Evolutionary conservation across 257 asterid genomes (phyloP).

Genomic region (Euphrasia confusa): DNA sequence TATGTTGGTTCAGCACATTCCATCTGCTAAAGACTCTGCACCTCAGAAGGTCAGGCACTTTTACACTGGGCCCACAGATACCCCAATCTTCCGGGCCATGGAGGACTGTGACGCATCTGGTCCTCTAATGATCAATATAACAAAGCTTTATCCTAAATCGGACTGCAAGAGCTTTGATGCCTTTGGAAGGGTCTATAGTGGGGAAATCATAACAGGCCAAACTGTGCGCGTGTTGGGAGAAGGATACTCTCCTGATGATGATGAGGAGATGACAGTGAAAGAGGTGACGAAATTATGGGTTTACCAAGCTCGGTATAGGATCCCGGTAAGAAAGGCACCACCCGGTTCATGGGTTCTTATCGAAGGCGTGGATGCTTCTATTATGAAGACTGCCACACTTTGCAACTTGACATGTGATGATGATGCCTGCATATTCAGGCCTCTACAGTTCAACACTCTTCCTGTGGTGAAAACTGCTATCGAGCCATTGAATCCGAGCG

Average conservation of each 20-base stretch:
- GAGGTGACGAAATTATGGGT: constrained; percentile 95
- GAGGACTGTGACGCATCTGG: constrained; percentile 78
- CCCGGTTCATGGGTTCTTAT: constrained; percentile 99
- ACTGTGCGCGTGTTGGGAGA: constrained; percentile 86
- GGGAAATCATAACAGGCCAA: constrained; percentile 88
- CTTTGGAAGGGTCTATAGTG: constrained; percentile 94
- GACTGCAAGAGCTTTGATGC: constrained; percentile 82
- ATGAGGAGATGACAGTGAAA: constrained; percentile 95
- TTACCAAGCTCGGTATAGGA: constrained; percentile 96
- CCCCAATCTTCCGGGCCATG: constrained; percentile 73
- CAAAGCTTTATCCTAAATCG: constrained; percentile 88
- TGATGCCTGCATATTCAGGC: constrained; percentile 81
- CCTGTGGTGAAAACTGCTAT: constrained; percentile 98
- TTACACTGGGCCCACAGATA: constrained; percentile 81
- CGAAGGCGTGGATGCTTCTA: constrained; percentile 99
- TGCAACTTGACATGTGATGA: constrained; percentile 77
- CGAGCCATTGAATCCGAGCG: constrained; percentile 95
- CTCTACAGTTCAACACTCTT: constrained; percentile 94
- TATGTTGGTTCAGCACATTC: constrained; percentile 93
- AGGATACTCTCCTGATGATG: constrained; percentile 98
- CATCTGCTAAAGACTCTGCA: constrained; percentile 92
- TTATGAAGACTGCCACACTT: constrained; percentile 95
- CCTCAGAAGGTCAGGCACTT: constrained; percentile 78
- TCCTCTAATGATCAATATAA: constrained; percentile 84
- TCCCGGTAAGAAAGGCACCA: constrained; percentile 88